These are phyloP conservation scores for Phylloporus sp. DNA, from an alignment of 768 basidiomycete genomes.

Conservation along the genomic window DNA sequence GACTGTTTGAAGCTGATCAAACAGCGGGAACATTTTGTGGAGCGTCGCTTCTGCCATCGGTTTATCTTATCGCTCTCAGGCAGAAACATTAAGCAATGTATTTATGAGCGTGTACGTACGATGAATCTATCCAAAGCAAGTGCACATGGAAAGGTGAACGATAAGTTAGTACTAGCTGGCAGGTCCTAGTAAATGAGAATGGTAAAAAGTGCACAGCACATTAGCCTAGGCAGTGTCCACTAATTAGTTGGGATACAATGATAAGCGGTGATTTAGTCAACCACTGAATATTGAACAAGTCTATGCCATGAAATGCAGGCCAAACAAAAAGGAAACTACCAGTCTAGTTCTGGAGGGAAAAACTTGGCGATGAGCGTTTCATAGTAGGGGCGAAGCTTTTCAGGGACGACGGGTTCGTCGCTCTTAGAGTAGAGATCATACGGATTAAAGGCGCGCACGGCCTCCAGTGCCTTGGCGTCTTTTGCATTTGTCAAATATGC, in stretches of 20 bases:
- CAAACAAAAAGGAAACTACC: slow-evolving; percentile 46
- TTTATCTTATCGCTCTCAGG: slow-evolving; percentile 17
- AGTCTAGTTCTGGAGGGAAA: slow-evolving; percentile 79
- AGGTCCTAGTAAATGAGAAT: background rate
- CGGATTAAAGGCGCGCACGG: slow-evolving; percentile 86
- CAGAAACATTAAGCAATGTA: background rate
- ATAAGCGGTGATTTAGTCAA: slow-evolving; percentile 3
- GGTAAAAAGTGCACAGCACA: background rate
- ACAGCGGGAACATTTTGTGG: slow-evolving; percentile 15
- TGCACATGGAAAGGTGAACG: slow-evolving; percentile 2
- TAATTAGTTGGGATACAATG: slow-evolving; percentile 2
- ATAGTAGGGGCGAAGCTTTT: slow-evolving; percentile 78
- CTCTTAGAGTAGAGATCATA: slow-evolving; percentile 93
- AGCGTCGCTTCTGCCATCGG: background rate
- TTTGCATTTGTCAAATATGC: slow-evolving; percentile 71
- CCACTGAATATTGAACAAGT: background rate
- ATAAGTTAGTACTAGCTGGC: slow-evolving; percentile 14
- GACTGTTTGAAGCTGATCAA: background rate
- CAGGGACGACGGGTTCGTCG: slow-evolving; percentile 61
- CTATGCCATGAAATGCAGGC: slow-evolving; percentile 6
- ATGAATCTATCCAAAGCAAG: slow-evolving; percentile 3
- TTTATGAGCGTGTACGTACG: background rate
- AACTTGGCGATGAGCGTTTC: slow-evolving; percentile 76
- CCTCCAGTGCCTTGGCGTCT: slow-evolving; percentile 59
- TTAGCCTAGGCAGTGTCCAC: background rate